phyloP scores from a whole-genome alignment of 2,329 filamentous ascomycete species.

The Endothia cerciana region DNA sequence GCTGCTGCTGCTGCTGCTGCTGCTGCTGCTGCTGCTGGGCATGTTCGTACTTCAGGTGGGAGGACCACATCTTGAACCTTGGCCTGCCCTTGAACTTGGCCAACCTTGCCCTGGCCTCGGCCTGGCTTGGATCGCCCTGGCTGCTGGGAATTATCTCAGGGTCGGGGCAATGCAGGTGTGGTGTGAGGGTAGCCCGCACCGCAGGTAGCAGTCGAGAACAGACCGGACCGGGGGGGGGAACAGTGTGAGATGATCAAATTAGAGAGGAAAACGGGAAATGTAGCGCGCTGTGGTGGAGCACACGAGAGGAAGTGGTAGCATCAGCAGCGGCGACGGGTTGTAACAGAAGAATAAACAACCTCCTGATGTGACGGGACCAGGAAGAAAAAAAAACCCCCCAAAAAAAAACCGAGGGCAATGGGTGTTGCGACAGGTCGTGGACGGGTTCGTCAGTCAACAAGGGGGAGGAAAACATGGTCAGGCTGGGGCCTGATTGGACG shows the following conservation, averaged over 20 bases:
- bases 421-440: constrained; percentile 1
- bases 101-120: not conserved
- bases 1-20: not conserved
- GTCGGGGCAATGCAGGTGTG: not conserved
- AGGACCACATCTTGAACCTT: constrained; percentile 27
- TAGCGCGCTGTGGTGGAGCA: constrained; percentile 3
- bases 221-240: not conserved
- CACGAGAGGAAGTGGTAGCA: not conserved
- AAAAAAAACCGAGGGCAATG: not conserved
- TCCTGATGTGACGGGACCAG: not conserved
- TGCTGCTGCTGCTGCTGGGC: constrained; percentile 21
- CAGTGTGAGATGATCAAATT: constrained; percentile 7
- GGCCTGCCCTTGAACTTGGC: not conserved
- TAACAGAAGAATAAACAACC: not conserved
- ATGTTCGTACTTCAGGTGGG: constrained; percentile 28
- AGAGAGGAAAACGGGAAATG: not conserved
- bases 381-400: not conserved
- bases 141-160: not conserved
- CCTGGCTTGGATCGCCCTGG: constrained; percentile 1
- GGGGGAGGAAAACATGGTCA: not conserved
- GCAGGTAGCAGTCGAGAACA: not conserved
- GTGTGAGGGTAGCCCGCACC: not conserved
- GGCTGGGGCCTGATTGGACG: not conserved
- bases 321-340: not conserved
- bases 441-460: not conserved